Conservation (phyloP, 2,329 filamentous ascomycete species). For the Alternaria viburni region DNA sequence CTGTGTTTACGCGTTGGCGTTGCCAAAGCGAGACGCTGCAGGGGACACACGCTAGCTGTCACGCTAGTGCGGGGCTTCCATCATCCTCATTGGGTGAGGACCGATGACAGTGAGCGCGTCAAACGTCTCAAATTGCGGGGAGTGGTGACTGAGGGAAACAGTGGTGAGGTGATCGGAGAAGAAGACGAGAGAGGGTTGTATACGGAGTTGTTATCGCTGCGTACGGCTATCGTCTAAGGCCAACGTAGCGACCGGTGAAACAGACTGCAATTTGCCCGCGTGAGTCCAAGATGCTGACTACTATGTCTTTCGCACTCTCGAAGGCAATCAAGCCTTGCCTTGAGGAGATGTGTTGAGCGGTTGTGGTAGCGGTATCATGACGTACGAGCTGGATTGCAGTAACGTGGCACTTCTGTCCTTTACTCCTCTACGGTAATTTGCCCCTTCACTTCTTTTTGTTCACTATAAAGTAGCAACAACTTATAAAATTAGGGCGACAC, state of each 20-base stretch:
- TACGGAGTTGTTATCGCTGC: too few relatives aligned
- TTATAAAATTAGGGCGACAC: too few relatives aligned
- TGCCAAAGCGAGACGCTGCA: slow-evolving; percentile 18
- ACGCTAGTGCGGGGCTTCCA: slow-evolving; percentile 12
- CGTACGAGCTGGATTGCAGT: too few relatives aligned
- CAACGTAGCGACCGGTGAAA: too few relatives aligned
- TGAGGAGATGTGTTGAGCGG: not conserved
- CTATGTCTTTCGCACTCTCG: not conserved
- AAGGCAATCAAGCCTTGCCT: not conserved
- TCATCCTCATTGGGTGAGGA: not conserved
- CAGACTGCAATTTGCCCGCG: not conserved
- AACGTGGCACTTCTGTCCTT: too few relatives aligned
- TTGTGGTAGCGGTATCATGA: not conserved
- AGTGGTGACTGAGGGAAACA: not conserved
- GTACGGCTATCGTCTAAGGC: too few relatives aligned
- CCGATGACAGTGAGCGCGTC: not conserved
- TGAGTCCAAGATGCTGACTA: not conserved
- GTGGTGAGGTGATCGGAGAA: not conserved
- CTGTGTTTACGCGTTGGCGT: slow-evolving; percentile 18
- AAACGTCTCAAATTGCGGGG: not conserved
- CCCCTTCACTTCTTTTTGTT: too few relatives aligned
- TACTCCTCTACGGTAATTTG: too few relatives aligned
- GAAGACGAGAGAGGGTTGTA: accelerated
- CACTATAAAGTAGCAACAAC: too few relatives aligned
- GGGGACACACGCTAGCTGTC: not conserved